These are phyloP conservation scores for Ashbya aceris DNA, from an alignment of 1,139 yeast genomes.

Conservation along the genomic window DNA sequence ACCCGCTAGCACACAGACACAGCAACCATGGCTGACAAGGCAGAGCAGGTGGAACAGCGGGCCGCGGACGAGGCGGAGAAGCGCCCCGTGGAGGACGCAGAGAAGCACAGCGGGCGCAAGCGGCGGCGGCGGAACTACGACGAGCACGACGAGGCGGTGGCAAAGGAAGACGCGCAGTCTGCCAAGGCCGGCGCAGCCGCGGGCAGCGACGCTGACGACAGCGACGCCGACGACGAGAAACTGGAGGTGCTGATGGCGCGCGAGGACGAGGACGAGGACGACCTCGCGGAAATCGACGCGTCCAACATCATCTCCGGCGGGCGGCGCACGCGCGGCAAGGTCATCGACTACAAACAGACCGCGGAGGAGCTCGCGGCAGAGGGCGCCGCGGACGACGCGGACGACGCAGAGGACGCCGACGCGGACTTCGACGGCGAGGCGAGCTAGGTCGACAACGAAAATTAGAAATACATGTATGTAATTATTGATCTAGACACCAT, in stretches of 20 bases:
- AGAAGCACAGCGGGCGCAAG: slow-evolving; percentile 21
- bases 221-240: slow-evolving; percentile 49
- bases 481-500: not conserved
- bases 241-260: slow-evolving; percentile 36
- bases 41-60: slow-evolving; percentile 8
- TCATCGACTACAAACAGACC: slow-evolving; percentile 80
- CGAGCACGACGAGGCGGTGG: slow-evolving; percentile 38
- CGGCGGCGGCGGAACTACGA: slow-evolving; percentile 45
- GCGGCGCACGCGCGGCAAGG: slow-evolving; percentile 85
- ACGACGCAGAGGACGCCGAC: slow-evolving; percentile 31
- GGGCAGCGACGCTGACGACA: slow-evolving; percentile 33
- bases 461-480: not conserved
- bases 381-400: slow-evolving; percentile 27
- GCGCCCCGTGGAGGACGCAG: slow-evolving; percentile 13
- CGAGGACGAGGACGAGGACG: slow-evolving; percentile 68
- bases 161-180: slow-evolving; percentile 28
- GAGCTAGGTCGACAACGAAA: not conserved
- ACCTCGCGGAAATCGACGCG: slow-evolving; percentile 72
- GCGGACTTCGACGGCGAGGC: slow-evolving; percentile 8
- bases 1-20: too few relatives aligned
- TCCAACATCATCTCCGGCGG: slow-evolving; percentile 77
- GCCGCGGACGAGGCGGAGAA: slow-evolving; percentile 11
- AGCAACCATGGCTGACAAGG: not conserved
- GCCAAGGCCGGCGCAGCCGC: slow-evolving; percentile 36
- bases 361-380: slow-evolving; percentile 57